phyloP scores from a whole-genome alignment of 371 early-diverging fungal species.

The Chytridium lagenaria region DNA sequence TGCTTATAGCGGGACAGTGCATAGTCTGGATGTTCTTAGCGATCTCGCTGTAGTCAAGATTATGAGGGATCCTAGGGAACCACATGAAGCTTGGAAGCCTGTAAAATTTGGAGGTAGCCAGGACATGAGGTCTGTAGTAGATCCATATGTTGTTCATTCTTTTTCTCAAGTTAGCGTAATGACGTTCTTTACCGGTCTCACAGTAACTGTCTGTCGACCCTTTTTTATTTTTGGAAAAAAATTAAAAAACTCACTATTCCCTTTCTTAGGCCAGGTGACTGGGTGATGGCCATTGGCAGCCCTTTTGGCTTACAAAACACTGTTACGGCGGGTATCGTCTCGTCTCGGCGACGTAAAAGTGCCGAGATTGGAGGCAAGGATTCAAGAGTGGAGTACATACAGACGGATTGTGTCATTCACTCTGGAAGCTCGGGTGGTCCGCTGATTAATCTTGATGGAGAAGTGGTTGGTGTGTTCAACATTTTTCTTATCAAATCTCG shows the following conservation, averaged over 20 bases:
- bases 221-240: too few relatives aligned
- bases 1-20: slow-evolving; percentile 39
- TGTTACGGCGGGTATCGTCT: slow-evolving; percentile 41
- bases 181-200: too few relatives aligned
- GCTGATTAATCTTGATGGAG: slow-evolving; percentile 51
- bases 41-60: slow-evolving; percentile 54
- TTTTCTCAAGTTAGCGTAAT: too few relatives aligned
- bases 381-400: slow-evolving; percentile 49
- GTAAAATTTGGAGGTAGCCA: slow-evolving; percentile 36
- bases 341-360: slow-evolving; percentile 2
- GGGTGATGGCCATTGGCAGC: slow-evolving; percentile 54
- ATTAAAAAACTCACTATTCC: too few relatives aligned
- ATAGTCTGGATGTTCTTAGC: slow-evolving; percentile 48
- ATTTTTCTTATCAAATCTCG: too few relatives aligned
- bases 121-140: slow-evolving; percentile 14
- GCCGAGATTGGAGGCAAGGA: slow-evolving; percentile 25
- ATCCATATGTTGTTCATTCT: neutral
- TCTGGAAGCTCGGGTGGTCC: slow-evolving; percentile 54
- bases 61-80: slow-evolving; percentile 10
- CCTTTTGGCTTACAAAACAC: slow-evolving; percentile 56
- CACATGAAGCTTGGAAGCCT: slow-evolving; percentile 25
- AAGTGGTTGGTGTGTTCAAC: slow-evolving; percentile 44
- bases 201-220: too few relatives aligned
- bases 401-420: slow-evolving; percentile 58
- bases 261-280: slow-evolving; percentile 41